Base-by-base conservation (phyloP, 768 basidiomycete genomes). In the Gloeostereum incarnatum region DNA sequence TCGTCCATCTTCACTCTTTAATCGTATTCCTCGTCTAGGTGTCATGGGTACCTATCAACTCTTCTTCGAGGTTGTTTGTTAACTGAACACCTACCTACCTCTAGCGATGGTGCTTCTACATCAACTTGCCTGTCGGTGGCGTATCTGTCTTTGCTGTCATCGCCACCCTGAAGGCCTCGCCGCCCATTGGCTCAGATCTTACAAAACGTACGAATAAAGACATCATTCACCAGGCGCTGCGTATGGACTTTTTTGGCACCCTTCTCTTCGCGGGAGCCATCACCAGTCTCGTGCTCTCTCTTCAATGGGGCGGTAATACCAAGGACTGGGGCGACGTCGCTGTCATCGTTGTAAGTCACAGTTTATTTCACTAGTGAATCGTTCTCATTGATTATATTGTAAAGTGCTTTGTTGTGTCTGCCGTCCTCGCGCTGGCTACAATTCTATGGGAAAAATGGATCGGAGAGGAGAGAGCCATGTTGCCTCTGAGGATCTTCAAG, bases 251-350 rank as follows among this genome's bases (percentile, higher is more conserved):
- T 49, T 3, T 66, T 36, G 68, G 66, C 6, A 54, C 58, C 0
- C 45, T 46, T 11, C 50, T 69, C 19, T 49, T 61, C 32, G 50
- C 68, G 27, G 57, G 39, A 5, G 37, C 53, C 11, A 51, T 65
- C 26, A 63, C 59, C 4, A 54, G 49, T 29, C 49, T 69, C 9
- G 51, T 68, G 13, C 52, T 70, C 6, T 58, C 68, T 2, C 50
- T 71, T 2, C 61, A 66, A 38, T 66, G 64, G 62, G 69, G 68
- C 14, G 68, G 69, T 0, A 61, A 63, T 45, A 47, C 54, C 14
- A 63, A 64, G 44, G 49, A 62, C 0, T 72, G 70, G 70, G 47
- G 44, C 27, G 22, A 45, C 39, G 13, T 22, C 20, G 42, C 30
- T 17, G 41, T 45, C 33, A 45, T 56, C 38, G 35, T 38, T 31